Evolutionary conservation across 345 rosid species (phyloP), one percentile per base, ranked within the genome.

Genomic region (Theobroma cacao): DNA sequence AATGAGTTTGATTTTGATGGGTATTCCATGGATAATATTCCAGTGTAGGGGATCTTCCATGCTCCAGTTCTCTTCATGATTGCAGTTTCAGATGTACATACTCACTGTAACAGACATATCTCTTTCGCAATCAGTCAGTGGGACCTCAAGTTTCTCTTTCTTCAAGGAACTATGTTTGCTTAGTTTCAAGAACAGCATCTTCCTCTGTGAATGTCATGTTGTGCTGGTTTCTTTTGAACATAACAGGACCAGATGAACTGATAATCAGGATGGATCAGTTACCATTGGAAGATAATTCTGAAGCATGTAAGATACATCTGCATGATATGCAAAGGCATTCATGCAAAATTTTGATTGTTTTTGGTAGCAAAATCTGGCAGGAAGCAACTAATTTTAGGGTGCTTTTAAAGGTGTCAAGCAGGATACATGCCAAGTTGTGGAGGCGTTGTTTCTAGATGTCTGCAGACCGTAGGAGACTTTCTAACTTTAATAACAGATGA

Each of bases 1-100:
- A 86, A 78, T 1, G 98, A 96, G 78, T 92, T 94, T 2, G 94
- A 92, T 74, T 90, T 92, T 55, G 97, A 96, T 28, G 98, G 94
- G 41, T 92, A 85, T 86, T 76, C 92, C 26, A 71, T 91, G 78
- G 97, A 86, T 79, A 88, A 92, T 72, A 90, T 94, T 79, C 93
- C 84, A 0, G 97, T 89, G 65, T 93, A 91, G 89, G 63, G 20
- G 26, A 12, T 41, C 45, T 75, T 48, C 65, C 55, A 13, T 30
- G 47, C 63, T 30, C 47, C 64, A 17, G 52, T 50, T 77, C 41
- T 59, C 72, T 72, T 72, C 33, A 7, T 34, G 55, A 14, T 65
- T 45, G 72, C 83, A 41, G 70, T 64, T 63, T 80, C 80, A 36
- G 82, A 56, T 85, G 85, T 87, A 86, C 84, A 89, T 87, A 81